Base-by-base conservation (phyloP, 2,329 filamentous ascomycete species). In the Cyclaneusma minus region DNA sequence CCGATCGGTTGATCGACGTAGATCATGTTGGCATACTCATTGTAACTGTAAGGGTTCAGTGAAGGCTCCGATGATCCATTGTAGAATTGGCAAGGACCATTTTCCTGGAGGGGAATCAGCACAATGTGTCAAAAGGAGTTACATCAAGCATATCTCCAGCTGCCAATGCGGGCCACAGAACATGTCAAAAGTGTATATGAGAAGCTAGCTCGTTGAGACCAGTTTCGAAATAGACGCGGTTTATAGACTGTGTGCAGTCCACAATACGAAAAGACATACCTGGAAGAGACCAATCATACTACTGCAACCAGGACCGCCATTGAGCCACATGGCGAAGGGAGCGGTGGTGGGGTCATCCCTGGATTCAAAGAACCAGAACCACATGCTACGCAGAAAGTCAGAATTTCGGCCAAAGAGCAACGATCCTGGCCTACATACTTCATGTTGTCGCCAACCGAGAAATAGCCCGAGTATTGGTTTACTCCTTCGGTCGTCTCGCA, bases 241-340 rank as follows among this genome's bases (percentile, higher is more conserved):
- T n/a, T n/a, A n/a, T n/a, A n/a, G n/a, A n/a, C n/a, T n/a, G 7
- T 11, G 18, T 20, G 18, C 8, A 20, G 18, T 20, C 11, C 18
- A 11, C 7, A 20, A 8, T 11, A 20, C 8, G 18, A 20, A n/a
- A 12, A 7, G 9, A 69, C 61, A 4, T 61, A 52, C 68, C 9
- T 56, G 52, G 40, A 76, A 75, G 36, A 77, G 54, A 11, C 69
- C 69, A 29, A 68, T 59, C 55, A 77, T 60, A 29, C 66, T 72
- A 3, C 50, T 54, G 19, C 51, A 56, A 1, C 58, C 58, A 2
- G 58, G 58, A 0, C 58, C 58, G 21, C 58, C 58, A 26, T 58
- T 58, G 32, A 60, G 49, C 54, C 56, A 60, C 13, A 50, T 49
- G 3, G 51, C 49, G 4, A 58, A 37, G 3, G 58, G 57, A 7